phyloP scores from a whole-genome alignment of 768 basidiomycete genomes.

The Rhodotorula babjevae region DNA sequence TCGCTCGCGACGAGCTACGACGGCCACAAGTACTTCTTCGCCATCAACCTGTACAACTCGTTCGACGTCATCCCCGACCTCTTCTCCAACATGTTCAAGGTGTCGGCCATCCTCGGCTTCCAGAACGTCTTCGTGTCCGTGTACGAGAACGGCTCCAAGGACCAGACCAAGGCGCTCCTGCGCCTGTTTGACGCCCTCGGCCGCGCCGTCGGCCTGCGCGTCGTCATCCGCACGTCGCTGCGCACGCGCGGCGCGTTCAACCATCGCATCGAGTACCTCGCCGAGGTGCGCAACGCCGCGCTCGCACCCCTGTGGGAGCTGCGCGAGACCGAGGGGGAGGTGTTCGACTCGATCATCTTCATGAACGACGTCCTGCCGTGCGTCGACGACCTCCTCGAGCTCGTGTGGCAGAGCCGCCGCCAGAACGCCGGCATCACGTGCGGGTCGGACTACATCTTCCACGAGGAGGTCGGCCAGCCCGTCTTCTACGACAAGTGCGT shows the following conservation, averaged over 20 bases:
- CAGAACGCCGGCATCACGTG: slow-evolving; percentile 99
- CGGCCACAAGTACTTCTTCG: slow-evolving; percentile 96
- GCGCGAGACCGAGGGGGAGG: slow-evolving; percentile 82
- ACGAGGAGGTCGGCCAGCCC: slow-evolving; percentile 83
- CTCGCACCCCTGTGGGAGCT: slow-evolving; percentile 93
- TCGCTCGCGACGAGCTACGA: slow-evolving; percentile 47
- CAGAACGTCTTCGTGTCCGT: slow-evolving; percentile 98
- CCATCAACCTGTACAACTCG: slow-evolving; percentile 98
- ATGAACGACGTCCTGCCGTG: slow-evolving; percentile 99
- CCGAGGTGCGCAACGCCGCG: slow-evolving; percentile 98
- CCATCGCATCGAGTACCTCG: slow-evolving; percentile 98
- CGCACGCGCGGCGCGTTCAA: slow-evolving; percentile 93
- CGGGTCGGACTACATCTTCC: slow-evolving; percentile 98
- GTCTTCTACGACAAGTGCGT: slow-evolving; percentile 68
- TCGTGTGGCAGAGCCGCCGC: slow-evolving; percentile 86
- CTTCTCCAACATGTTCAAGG: slow-evolving; percentile 91
- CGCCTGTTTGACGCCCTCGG: slow-evolving; percentile 92
- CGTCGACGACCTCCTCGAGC: slow-evolving; percentile 92
- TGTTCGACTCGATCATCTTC: slow-evolving; percentile 94
- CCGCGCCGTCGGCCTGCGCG: slow-evolving; percentile 78
- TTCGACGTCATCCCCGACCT: slow-evolving; percentile 98
- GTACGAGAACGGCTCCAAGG: slow-evolving; percentile 98
- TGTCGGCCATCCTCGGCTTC: slow-evolving; percentile 84
- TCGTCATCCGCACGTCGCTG: slow-evolving; percentile 87
- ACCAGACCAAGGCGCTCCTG: slow-evolving; percentile 95